phyloP scores from a whole-genome alignment of 192 early-diverging fungal species.

The Linnemannia hyalina region DNA sequence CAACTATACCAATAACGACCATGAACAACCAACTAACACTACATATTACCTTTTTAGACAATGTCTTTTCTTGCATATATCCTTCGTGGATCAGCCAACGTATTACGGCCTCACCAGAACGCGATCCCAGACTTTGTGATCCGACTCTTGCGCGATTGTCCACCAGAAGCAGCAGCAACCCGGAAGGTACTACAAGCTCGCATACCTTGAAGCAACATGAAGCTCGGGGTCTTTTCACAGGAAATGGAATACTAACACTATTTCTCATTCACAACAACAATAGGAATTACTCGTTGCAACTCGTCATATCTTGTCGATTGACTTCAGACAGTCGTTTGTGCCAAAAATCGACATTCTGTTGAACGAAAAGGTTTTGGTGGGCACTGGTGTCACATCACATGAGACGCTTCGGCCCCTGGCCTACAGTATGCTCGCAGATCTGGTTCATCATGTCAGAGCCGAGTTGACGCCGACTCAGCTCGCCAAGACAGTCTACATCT shows the following conservation, averaged over 20 bases:
- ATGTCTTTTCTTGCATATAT: constrained; percentile 98
- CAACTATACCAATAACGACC: too few species aligned
- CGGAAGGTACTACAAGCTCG: constrained; percentile 74
- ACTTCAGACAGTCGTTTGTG: constrained; percentile 90
- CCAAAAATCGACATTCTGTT: constrained; percentile 93
- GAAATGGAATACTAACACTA: neutral
- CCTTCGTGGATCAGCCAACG: constrained; percentile 80
- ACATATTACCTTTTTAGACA: constrained; percentile 65
- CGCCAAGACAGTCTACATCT: constrained; percentile 88
- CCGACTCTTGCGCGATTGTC: constrained; percentile 91
- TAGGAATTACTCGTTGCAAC: constrained; percentile 95
- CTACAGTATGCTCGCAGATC: constrained; percentile 95
- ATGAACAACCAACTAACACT: neutral
- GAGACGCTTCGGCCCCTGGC: constrained; percentile 93
- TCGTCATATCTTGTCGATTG: constrained; percentile 93
- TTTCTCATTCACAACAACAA: neutral
- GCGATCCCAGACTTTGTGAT: constrained; percentile 92
- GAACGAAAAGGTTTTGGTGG: constrained; percentile 94
- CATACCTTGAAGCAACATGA: neutral
- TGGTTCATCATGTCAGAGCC: constrained; percentile 94
- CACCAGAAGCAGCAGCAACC: constrained; percentile 91
- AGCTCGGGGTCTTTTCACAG: neutral
- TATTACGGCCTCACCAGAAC: constrained; percentile 80
- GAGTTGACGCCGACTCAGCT: constrained; percentile 88
- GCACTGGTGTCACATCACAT: constrained; percentile 91